Conservation (phyloP, 116 monocot species). For the Cymodocea nodosa region DNA sequence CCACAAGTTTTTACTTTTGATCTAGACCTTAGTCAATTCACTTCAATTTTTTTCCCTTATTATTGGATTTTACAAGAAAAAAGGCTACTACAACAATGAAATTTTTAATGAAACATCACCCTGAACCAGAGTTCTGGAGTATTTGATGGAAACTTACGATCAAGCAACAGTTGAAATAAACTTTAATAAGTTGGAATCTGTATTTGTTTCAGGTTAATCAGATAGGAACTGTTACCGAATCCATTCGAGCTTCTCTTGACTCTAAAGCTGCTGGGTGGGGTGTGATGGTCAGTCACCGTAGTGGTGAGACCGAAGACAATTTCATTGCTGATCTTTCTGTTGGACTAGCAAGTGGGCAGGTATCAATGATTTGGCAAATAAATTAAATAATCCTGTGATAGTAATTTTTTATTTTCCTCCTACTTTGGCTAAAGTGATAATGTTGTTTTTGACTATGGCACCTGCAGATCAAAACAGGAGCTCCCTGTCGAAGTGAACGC, state of each 20-base stretch:
- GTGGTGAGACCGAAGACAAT: constrained; percentile 94
- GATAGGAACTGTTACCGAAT: constrained; percentile 84
- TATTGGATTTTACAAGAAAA: too few species aligned
- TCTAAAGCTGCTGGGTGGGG: constrained; percentile 97
- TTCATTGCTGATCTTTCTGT: constrained; percentile 95
- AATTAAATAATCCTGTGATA: neutral
- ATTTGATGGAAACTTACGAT: too few species aligned
- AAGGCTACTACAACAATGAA: too few species aligned
- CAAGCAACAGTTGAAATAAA: too few species aligned
- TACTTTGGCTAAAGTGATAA: neutral
- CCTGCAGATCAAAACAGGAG: constrained; percentile 87
- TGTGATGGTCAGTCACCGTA: constrained; percentile 95
- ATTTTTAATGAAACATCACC: too few species aligned
- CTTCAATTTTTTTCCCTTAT: too few species aligned
- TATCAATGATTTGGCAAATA: neutral
- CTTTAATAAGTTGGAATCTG: neutral
- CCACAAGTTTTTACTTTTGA: too few species aligned
- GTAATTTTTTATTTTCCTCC: neutral
- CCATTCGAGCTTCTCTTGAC: constrained; percentile 74
- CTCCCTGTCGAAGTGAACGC: constrained; percentile 80
- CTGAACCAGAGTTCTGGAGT: too few species aligned
- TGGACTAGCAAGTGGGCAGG: constrained; percentile 89
- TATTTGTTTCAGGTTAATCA: constrained; percentile 66
- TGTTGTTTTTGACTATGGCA: constrained; percentile 1
- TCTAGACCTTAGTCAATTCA: too few species aligned